Evolutionary conservation across 2,329 filamentous ascomycete genomes (phyloP).

Genomic region (Chaetomiaceae sp.): DNA sequence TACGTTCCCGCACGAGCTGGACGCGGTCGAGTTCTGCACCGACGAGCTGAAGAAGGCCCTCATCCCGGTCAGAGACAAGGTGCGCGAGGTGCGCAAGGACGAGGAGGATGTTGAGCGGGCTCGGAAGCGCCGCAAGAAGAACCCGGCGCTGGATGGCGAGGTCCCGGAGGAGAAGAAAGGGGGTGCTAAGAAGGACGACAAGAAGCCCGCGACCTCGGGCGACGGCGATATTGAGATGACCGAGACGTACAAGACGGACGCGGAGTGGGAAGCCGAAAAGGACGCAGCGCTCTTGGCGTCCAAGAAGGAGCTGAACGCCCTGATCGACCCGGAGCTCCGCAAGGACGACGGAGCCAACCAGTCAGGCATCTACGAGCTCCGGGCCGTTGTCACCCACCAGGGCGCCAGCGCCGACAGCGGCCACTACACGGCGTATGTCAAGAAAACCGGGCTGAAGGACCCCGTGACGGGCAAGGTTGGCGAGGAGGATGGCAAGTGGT

Average conservation of each 20-base stretch:
- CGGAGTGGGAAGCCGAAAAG: conserved; percentile 83
- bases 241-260: conserved; percentile 80
- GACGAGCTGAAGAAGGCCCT: conserved; percentile 79
- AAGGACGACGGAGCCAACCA: conserved; percentile 83
- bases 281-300: conserved; percentile 67
- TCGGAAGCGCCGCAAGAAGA: conserved; percentile 82
- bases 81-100: conserved; percentile 91
- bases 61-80: conserved; percentile 90
- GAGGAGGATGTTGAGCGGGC: conserved; percentile 88
- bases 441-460: conserved; percentile 74
- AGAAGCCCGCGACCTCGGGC: conserved; percentile 37
- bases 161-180: conserved; percentile 46
- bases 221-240: conserved; percentile 70
- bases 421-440: conserved; percentile 96
- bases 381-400: conserved; percentile 93
- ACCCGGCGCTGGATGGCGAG: conserved; percentile 37
- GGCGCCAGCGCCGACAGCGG: conserved; percentile 95
- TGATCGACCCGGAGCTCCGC: conserved; percentile 70
- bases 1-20: conserved; percentile 88
- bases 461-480: conserved; percentile 70
- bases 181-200: conserved; percentile 35
- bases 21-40: conserved; percentile 91
- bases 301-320: conserved; percentile 79
- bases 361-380: conserved; percentile 90
- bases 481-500: conserved; percentile 92